Percentiles rank a stretch among this genome's conserved stretches.
Conservation (phyloP, 345 rosid species). For the Eucalyptus curtisii region DNA sequence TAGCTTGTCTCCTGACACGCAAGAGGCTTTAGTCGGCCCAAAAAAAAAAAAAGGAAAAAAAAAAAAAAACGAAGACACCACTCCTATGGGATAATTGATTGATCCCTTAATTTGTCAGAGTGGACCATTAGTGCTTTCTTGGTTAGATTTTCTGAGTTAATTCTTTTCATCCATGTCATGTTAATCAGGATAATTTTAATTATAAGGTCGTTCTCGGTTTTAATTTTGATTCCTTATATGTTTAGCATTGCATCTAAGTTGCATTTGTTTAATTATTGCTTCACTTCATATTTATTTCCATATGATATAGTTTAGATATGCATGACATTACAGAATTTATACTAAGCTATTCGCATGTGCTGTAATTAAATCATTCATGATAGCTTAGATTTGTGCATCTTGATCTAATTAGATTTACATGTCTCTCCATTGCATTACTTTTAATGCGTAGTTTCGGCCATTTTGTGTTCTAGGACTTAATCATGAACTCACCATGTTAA, state of each 20-base stretch:
- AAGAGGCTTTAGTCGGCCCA: neutral
- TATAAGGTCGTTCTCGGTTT: neutral
- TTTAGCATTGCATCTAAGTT: neutral
- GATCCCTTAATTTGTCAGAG: neutral
- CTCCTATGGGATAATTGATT: neutral
- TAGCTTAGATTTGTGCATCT: neutral
- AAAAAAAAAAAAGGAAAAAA: rapidly evolving
- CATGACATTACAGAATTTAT: neutral
- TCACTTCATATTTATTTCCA: too few species aligned
- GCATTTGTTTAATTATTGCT: neutral
- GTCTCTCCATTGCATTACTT: neutral
- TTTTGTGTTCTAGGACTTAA: neutral
- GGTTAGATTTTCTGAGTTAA: neutral
- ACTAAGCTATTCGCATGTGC: neutral
- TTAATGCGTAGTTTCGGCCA: neutral
- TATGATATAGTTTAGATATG: neutral
- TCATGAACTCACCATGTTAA: neutral
- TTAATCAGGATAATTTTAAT: neutral
- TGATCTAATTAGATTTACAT: neutral
- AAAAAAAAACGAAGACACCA: neutral
- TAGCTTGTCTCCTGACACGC: neutral
- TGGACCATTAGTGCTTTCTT: neutral
- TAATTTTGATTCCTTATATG: neutral
- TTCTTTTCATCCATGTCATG: neutral
- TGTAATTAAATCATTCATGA: neutral